phyloP scores from a whole-genome alignment of 352 stramenopile species.

The Elongisporangium undulatum region DNA sequence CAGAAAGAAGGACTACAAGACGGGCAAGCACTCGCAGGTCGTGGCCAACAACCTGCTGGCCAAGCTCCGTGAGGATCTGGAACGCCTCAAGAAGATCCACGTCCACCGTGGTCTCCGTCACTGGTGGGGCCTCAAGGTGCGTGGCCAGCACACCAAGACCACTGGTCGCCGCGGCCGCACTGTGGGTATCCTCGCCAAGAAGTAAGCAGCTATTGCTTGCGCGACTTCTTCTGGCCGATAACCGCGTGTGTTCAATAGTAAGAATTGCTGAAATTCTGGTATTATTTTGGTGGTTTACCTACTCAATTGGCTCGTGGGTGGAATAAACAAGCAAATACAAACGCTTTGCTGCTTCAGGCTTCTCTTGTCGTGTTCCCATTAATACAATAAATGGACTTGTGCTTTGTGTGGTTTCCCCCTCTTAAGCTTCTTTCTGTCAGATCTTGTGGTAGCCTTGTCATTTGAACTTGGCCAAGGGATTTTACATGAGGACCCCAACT shows the following conservation, averaged over 20 bases:
- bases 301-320: background rate
- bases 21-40: constrained; percentile 98
- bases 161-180: constrained; percentile 93
- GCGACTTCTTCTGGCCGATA: constrained; percentile 16
- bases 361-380: constrained; percentile 2
- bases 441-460: background rate
- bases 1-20: constrained; percentile 99
- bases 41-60: constrained; percentile 98
- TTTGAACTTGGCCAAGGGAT: too few relatives aligned
- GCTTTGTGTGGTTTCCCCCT: too few relatives aligned
- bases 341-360: background rate
- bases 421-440: background rate
- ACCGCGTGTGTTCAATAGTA: constrained; percentile 35
- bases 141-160: constrained; percentile 99
- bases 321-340: constrained; percentile 1
- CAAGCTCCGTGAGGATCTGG: constrained; percentile 99
- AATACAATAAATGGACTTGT: background rate
- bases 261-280: constrained; percentile 62
- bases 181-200: constrained; percentile 80
- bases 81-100: constrained; percentile 99
- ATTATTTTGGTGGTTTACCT: constrained; percentile 33
- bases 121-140: constrained; percentile 99
- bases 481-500: too few relatives aligned
- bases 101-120: constrained; percentile 99
- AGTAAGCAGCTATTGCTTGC: constrained; percentile 49